These are phyloP conservation scores for Rhexocercosporidium sp. DNA, from an alignment of 2,329 filamentous ascomycete species.

Conservation along the genomic window DNA sequence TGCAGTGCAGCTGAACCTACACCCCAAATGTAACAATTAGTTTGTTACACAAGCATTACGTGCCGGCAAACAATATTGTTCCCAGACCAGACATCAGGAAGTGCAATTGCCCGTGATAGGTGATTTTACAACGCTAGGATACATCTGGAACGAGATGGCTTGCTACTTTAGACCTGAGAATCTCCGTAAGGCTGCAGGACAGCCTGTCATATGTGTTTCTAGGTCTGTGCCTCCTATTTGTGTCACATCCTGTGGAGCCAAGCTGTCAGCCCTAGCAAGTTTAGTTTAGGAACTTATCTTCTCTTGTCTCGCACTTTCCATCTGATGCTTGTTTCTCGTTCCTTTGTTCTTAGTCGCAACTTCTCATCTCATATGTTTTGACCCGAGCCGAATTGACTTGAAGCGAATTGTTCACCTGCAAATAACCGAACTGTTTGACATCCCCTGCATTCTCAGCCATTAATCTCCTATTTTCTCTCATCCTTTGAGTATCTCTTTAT, in stretches of 20 bases:
- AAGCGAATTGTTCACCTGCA: neutral
- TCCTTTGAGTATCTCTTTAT: neutral
- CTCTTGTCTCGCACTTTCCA: neutral
- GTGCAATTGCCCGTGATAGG: neutral
- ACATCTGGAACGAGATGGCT: neutral
- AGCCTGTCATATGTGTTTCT: neutral
- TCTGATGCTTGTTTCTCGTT: neutral
- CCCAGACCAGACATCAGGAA: neutral
- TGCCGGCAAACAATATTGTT: neutral
- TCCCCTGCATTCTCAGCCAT: neutral
- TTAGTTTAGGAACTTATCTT: constrained; percentile 1
- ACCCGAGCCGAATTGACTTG: neutral
- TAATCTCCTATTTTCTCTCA: neutral
- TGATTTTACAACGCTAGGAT: neutral
- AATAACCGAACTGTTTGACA: neutral
- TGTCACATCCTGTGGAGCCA: neutral
- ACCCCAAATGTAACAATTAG: constrained; percentile 3
- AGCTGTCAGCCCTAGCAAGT: constrained; percentile 13
- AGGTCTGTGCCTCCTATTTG: neutral
- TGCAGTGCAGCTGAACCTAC: neutral
- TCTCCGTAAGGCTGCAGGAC: neutral
- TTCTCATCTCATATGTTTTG: neutral
- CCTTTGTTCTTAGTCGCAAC: neutral
- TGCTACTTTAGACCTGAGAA: constrained; percentile 3
- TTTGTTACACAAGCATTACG: neutral